Evolutionary conservation across 441 rosid species (phyloP), one percentile per base, ranked within the genome.

Genomic region (Populus hybrid): DNA sequence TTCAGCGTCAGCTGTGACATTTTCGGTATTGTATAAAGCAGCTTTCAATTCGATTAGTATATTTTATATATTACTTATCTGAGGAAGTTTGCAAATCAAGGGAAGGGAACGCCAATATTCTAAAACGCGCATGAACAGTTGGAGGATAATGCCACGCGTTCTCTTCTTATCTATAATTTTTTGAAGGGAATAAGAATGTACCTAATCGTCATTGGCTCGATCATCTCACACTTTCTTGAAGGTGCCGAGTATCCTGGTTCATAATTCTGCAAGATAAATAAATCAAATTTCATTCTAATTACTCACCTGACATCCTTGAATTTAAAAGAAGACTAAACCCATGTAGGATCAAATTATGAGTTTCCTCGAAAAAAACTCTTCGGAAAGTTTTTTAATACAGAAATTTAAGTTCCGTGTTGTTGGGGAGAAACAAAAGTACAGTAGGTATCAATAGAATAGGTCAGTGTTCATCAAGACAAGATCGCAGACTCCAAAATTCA

Each of bases 161-260:
- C 8, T 38, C 31, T 6, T 18, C 24, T 14, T 36, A 40, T 56
- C 23, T 29, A 45, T 53, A 11, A 3, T 33, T 33, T 70, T 4
- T 6, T 36, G 7, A 24, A 64, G 69, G 70, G 42, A 59, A 56
- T 11, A 80, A 35, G n/a, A 40, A 69, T 68, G 50, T 82, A 92
- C 98, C 98, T 86, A 26, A 84, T 84, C 8, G 90, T 85, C 78
- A 83, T 83, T 63, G 83, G 81, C 50, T 92, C 93, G 2, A 85
- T 78, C 35, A 82, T 53, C 81, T 67, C 86, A 69, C 84, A 76
- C 89, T 89, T 90, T 82, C 88, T 91, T 38, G 89, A 82, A 72
- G 90, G 75, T 70, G 88, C 92, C 40, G 89, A 86, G 74, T 89
- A 94, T 72, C 92, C 93, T 38, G 89, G 90, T 82, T 86, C 90